Conservation (phyloP, 306 rosid species). For the Adenanthera pavonina region DNA sequence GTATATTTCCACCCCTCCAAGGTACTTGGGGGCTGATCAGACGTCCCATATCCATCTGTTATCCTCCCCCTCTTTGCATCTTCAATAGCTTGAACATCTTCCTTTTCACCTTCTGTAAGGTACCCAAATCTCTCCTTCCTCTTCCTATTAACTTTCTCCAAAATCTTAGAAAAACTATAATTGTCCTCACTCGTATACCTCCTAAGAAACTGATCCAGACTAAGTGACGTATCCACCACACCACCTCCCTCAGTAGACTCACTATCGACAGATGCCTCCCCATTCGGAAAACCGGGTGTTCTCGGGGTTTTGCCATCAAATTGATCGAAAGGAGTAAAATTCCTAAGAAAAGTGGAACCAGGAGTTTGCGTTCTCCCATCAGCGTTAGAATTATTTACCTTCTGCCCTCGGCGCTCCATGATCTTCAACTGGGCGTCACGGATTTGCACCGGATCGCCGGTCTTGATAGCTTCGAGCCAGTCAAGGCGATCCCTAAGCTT, state of each 20-base stretch:
- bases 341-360: conserved; percentile 80
- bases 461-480: conserved; percentile 86
- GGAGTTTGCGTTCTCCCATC: conserved; percentile 71
- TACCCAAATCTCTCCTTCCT: conserved; percentile 86
- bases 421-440: conserved; percentile 96
- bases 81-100: conserved; percentile 61
- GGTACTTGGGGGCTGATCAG: conserved; percentile 86
- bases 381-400: conserved; percentile 58
- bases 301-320: conserved; percentile 66
- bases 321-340: conserved; percentile 78
- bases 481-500: conserved; percentile 97
- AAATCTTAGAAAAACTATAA: conserved; percentile 73
- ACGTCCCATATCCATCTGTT: conserved; percentile 93
- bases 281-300: conserved; percentile 40
- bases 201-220: conserved; percentile 81
- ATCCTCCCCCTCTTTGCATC: conserved; percentile 84
- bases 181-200: conserved; percentile 94
- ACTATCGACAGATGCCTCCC: conserved; percentile 36
- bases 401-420: conserved; percentile 75
- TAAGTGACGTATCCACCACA: conserved; percentile 52
- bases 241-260: conserved; percentile 40
- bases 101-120: conserved; percentile 72
- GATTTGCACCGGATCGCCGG: conserved; percentile 80
- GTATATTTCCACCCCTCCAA: conserved; percentile 90
- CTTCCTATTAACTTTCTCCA: conserved; percentile 94